Percentiles rank a stretch among this genome's conserved stretches.
These are phyloP conservation scores for Backusella tuberculispora DNA, from an alignment of 192 early-diverging fungal genomes.

Conservation along the genomic window DNA sequence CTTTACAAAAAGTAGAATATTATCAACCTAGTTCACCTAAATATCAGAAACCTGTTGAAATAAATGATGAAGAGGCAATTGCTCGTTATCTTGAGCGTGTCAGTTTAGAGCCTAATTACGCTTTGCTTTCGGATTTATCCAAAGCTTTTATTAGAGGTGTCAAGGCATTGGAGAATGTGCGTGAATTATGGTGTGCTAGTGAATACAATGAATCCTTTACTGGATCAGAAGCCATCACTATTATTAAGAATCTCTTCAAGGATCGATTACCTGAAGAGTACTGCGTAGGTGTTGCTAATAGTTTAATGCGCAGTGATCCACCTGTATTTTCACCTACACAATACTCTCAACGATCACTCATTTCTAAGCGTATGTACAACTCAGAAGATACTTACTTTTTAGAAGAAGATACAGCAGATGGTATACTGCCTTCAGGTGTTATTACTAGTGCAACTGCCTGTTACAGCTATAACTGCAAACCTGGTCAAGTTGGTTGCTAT, in stretches of 20 bases:
- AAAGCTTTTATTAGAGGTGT: conserved; percentile 20
- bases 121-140: conserved; percentile 29
- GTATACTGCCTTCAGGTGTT: conserved; percentile 75
- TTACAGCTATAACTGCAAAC: conserved; percentile 54
- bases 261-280: conserved; percentile 14
- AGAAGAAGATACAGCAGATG: conserved; percentile 39
- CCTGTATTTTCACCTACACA: conserved; percentile 33
- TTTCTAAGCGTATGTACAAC: conserved; percentile 39
- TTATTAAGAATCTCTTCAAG: conserved; percentile 26
- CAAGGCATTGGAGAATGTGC: conserved; percentile 6
- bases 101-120: conserved; percentile 21
- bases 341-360: conserved; percentile 35
- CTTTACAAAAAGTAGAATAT: background rate
- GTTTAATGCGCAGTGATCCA: conserved; percentile 39
- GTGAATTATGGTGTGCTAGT: conserved; percentile 30
- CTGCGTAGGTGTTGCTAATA: conserved; percentile 30
- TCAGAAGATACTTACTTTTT: conserved; percentile 39
- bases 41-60: conserved; percentile 6
- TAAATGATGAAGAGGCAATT: background rate
- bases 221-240: conserved; percentile 39
- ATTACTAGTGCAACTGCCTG: conserved; percentile 89
- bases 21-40: background rate
- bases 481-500: conserved; percentile 38
- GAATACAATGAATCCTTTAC: conserved; percentile 39
- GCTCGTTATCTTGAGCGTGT: background rate